Evolutionary conservation across 2,329 filamentous ascomycete genomes (phyloP).

Genomic region (Colletotrichum somersetense): DNA sequence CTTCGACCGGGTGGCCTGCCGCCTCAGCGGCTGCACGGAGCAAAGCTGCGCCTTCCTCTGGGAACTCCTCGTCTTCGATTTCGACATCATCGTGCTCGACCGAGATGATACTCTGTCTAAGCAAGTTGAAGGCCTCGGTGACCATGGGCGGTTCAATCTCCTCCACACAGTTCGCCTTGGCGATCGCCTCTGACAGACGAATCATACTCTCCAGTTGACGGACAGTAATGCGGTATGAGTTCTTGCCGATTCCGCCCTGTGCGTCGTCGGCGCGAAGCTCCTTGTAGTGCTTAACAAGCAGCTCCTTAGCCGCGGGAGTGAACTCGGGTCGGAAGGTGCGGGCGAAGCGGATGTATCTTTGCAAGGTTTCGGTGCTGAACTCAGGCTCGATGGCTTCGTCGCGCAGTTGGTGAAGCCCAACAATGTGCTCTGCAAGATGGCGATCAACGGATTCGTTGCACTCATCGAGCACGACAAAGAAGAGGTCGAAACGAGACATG

Average conservation of each 20-base stretch:
- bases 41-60: constrained; percentile 62
- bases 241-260: constrained; percentile 92
- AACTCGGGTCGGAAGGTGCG: constrained; percentile 95
- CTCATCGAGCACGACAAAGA: constrained; percentile 97
- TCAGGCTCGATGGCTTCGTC: constrained; percentile 93
- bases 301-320: constrained; percentile 84
- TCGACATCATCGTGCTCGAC: constrained; percentile 98
- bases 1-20: constrained; percentile 59
- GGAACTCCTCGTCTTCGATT: constrained; percentile 77
- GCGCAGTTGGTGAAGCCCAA: constrained; percentile 90
- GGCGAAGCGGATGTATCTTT: constrained; percentile 97
- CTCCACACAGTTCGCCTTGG: constrained; percentile 95
- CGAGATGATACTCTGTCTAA: constrained; percentile 95
- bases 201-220: constrained; percentile 97
- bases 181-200: constrained; percentile 95
- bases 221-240: constrained; percentile 97
- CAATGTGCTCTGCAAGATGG: constrained; percentile 93
- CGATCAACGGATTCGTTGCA: constrained; percentile 94
- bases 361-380: constrained; percentile 95
- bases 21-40: constrained; percentile 54
- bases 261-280: constrained; percentile 93
- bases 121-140: constrained; percentile 89
- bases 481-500: constrained; percentile 99
- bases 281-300: constrained; percentile 94
- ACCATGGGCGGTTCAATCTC: constrained; percentile 90